Conservation (phyloP, 352 stramenopile species). For the Aphanomyces astaci region DNA sequence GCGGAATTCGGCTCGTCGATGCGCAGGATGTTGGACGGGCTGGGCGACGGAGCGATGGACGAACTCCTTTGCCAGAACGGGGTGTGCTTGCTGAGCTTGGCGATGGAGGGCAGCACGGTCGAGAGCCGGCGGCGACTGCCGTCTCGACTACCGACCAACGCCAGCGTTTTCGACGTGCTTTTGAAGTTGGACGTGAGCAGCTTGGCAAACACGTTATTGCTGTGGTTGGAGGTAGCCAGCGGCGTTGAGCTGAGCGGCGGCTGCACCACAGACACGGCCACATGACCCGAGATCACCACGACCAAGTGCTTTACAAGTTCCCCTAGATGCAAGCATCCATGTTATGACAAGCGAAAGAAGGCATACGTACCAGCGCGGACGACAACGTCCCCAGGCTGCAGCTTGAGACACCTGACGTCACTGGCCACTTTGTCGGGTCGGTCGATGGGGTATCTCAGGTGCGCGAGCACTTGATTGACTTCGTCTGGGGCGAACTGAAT, state of each 20-base stretch:
- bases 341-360: neutral
- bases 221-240: neutral
- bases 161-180: conserved; percentile 18
- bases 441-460: neutral
- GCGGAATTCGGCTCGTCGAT: no score
- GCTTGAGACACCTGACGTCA: neutral
- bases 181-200: conserved; percentile 21
- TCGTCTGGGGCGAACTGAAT: neutral
- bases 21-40: neutral
- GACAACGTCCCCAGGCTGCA: neutral
- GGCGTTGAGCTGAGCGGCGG: neutral
- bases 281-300: neutral
- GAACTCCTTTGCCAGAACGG: neutral
- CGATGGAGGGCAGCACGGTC: conserved; percentile 9
- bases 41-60: neutral
- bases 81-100: neutral
- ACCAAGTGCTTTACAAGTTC: neutral
- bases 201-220: neutral
- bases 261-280: neutral
- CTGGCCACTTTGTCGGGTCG: neutral
- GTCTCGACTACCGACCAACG: neutral
- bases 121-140: conserved; percentile 4
- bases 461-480: neutral
- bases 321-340: neutral
- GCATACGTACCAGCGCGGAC: neutral